Evolutionary conservation across 495 filamentous ascomycete species (phyloP), one percentile per base, ranked within the genome.

Genomic region (Lophium mytilinum): DNA sequence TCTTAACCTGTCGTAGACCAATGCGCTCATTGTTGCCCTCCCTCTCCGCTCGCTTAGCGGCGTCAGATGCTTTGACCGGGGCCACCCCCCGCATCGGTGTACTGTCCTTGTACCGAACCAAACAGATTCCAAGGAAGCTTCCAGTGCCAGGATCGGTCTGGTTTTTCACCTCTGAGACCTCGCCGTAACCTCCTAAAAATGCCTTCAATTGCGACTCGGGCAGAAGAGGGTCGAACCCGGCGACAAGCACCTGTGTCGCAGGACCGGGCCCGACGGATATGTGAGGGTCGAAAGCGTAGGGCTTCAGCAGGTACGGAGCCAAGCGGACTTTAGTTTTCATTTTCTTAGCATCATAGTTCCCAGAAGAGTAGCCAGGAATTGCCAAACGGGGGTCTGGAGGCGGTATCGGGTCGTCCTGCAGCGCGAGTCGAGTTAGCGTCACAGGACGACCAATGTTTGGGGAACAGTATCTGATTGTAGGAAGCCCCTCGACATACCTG

Each of bases 61-160:
- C 85, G 58, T 82, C 83, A 39, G 81, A 78, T 10, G 89, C 93
- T n/a, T 80, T 75, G 30, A 85, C 64, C 9, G 78, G 62, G 10
- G 79, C 68, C 4, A 40, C 40, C 14, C 68, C 64, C 18, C 76
- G 74, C 66, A 68, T 77, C 4, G 80, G 78, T 54, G 72, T 76
- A 18, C 78, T 80, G 61, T 96, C 92, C 66, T 84, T 83, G 72
- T 94, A 99, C 59, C 85, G 83, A 66, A 99, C 86, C 15, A 87
- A 86, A 51, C 89, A 94, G 63, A 99, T 87, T 1, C 93, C 93
- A 1, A 99, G 79, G 61, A 89, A 93, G 56, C 86, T 94, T 10
- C 93, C 94, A 14, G 89, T 96, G 39, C 88, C 84, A 6, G 93
- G 93, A 69, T 97, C 86, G 51, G 91, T 89, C 67, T 90, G 88